Base-by-base conservation (phyloP, 441 rosid genomes). In the Jatropha multifida region DNA sequence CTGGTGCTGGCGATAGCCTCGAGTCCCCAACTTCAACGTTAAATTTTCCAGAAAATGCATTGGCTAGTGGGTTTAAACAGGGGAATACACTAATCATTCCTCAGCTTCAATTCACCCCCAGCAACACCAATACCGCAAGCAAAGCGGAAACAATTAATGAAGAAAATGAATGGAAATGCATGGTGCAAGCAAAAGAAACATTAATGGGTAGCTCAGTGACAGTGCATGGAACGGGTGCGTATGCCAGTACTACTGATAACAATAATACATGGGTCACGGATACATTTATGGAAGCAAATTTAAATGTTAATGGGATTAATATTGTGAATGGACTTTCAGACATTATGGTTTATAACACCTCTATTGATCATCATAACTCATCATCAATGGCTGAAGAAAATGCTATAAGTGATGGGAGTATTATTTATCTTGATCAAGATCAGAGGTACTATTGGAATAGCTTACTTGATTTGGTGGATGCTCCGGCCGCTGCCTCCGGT, bases 361-460 rank as follows among this genome's bases (percentile, higher is more conserved):
- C 7, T 42, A 3, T 42, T 42, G 62, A 74, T 1, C 84, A 80
- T 52, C 89, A 65, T 69, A 83, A 81, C 15, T 55, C 64, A 42
- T 74, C 82, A 0, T 51, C 59, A 17, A 55, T 23, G 26, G 58
- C 52, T 9, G 80, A n/a, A 52, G 74, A 80, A 52, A 74, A 79
- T 51, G 73, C 81, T 0, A 81, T 75, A 7, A 73, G 72, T 32
- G 74, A 74, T 15, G 56, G 56, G 7, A 17, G 13, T 52, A 15
- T 52, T 14, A 15, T 52, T 41, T 74, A 80, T 73, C 87, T 88
- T 20, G 94, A 89, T 52, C 56, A 52, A 70, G 97, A 93, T 66
- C 90, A 88, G 78, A 88, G 88, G 85, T 86, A 83, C 67, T 93
- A 93, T 55, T 93, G 98, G 98, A 88, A 88, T 72, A 91, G 87